Evolutionary conservation across 345 rosid genomes (phyloP).

Genomic region (Heritiera littoralis): DNA sequence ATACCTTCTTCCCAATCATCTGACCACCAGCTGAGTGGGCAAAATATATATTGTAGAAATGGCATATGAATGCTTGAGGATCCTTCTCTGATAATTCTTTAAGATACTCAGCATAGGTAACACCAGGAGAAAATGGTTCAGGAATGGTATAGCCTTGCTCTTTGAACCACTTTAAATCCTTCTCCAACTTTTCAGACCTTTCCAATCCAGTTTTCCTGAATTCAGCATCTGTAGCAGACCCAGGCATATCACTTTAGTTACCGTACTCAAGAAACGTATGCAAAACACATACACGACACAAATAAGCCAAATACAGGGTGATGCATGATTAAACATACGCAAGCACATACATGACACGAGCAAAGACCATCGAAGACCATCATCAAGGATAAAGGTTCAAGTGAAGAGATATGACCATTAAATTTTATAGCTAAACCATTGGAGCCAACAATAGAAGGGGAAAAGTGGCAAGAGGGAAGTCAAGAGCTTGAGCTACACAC

Average conservation of each 20-base stretch:
- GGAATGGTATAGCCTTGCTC: constrained; percentile 86
- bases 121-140: constrained; percentile 77
- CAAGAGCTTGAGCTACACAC: neutral
- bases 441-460: neutral
- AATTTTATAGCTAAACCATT: neutral
- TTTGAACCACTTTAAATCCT: constrained; percentile 86
- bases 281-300: neutral
- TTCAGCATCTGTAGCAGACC: constrained; percentile 58
- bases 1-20: constrained; percentile 95
- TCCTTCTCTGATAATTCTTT: constrained; percentile 74
- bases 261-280: neutral
- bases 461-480: neutral
- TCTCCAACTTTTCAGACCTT: constrained; percentile 65
- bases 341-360: neutral
- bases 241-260: constrained; percentile 1
- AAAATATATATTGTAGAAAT: constrained; percentile 92
- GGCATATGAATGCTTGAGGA: constrained; percentile 95
- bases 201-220: constrained; percentile 86
- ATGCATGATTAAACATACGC: neutral
- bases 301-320: neutral
- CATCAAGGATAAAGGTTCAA: neutral
- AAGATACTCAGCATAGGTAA: constrained; percentile 56
- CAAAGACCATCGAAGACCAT: neutral
- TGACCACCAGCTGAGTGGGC: constrained; percentile 97
- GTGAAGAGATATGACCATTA: neutral